phyloP scores from a whole-genome alignment of 768 basidiomycete species.

The Mycena rosella region DNA sequence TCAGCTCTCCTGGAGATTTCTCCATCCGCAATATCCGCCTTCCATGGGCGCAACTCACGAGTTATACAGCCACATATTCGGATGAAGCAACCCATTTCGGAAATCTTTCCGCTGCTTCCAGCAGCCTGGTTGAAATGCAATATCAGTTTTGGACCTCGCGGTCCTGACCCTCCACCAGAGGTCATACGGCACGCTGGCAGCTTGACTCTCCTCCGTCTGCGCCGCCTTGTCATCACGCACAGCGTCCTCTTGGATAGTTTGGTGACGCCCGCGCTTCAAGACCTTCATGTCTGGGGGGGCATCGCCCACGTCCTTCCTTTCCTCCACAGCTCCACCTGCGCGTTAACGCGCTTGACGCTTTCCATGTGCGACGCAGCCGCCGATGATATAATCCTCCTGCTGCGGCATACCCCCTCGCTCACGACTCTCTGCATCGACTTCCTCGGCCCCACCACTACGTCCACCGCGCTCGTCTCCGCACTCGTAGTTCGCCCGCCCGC shows the following conservation, averaged over 20 bases:
- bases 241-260: neutral
- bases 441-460: neutral
- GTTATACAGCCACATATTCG: neutral
- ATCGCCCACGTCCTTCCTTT: neutral
- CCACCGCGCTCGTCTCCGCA: neutral
- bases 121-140: slow-evolving; percentile 13
- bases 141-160: neutral
- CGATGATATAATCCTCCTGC: neutral
- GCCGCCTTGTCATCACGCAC: slow-evolving; percentile 1
- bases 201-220: neutral
- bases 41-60: slow-evolving; percentile 3
- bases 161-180: no score
- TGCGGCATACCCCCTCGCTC: neutral
- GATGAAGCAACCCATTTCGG: neutral
- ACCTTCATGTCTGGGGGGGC: neutral
- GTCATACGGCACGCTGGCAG: no score
- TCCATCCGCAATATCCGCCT: neutral
- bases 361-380: neutral
- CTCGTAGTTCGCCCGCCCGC: neutral
- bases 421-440: neutral
- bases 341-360: neutral
- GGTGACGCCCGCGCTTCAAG: neutral
- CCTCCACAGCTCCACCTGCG: neutral
- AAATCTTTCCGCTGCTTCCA: neutral
- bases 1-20: neutral